Evolutionary conservation across 768 basidiomycete species (phyloP).

Genomic region (Boletus coccyginus): DNA sequence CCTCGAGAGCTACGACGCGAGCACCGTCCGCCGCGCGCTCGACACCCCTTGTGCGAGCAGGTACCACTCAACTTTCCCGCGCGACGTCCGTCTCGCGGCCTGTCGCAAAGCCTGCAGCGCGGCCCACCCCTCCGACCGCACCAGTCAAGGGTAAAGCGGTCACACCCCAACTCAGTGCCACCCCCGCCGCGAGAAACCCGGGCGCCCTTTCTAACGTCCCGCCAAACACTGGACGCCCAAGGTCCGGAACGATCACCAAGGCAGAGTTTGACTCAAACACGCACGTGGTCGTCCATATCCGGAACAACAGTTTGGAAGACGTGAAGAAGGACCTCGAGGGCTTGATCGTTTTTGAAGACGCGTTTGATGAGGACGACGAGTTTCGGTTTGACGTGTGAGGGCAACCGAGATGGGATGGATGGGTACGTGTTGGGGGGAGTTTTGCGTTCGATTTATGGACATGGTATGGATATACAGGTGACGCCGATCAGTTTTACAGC

Average conservation of each 20-base stretch:
- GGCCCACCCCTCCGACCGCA: conserved; percentile 2
- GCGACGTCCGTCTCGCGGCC: conserved; percentile 4
- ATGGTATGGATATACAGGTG: conserved; percentile 7
- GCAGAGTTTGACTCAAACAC: conserved; percentile 22
- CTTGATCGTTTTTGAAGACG: conserved; percentile 29
- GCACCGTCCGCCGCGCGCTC: conserved; percentile 14
- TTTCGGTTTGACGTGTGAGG: conserved; percentile 29
- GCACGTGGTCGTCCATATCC: conserved; percentile 14
- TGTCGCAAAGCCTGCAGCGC: conserved; percentile 4
- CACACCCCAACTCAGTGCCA: not conserved
- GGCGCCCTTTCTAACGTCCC: not conserved
- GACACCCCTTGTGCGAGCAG: conserved; percentile 14
- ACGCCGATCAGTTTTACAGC: conserved; percentile 1
- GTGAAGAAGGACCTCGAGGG: conserved; percentile 32
- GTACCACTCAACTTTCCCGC: conserved; percentile 7
- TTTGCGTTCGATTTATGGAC: conserved; percentile 14
- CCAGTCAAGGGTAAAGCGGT: conserved; percentile 9
- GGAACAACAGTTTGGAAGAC: conserved; percentile 26
- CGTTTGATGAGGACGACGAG: conserved; percentile 26
- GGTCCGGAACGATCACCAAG: conserved; percentile 26
- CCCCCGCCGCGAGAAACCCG: not conserved
- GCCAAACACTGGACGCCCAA: conserved; percentile 8
- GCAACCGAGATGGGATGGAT: no score
- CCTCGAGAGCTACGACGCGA: conserved; percentile 21
- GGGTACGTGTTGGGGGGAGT: not conserved